Conservation (phyloP, 495 filamentous ascomycete species). For the Opeltia flavorubescens region DNA sequence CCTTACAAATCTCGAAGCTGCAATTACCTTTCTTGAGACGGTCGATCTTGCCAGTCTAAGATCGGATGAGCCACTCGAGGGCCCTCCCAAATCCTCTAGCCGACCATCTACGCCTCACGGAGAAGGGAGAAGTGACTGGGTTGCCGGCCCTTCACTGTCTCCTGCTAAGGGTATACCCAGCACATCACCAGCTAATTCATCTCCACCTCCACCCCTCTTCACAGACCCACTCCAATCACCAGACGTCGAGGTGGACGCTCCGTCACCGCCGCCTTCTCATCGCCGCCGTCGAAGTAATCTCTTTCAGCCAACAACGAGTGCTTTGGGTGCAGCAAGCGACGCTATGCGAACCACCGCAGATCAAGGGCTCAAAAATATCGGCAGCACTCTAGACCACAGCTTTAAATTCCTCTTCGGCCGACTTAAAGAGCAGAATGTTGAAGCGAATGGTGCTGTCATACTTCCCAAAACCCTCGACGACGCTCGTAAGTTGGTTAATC, state of each 20-base stretch:
- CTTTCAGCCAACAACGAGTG: conserved; percentile 66
- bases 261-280: conserved; percentile 29
- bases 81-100: conserved; percentile 42
- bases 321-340: conserved; percentile 70
- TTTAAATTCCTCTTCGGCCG: conserved; percentile 91
- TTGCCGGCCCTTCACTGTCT: conserved; percentile 19
- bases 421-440: conserved; percentile 47
- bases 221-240: conserved; percentile 18
- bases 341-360: conserved; percentile 77
- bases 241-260: conserved; percentile 25
- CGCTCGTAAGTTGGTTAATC: conserved; percentile 70
- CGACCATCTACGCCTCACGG: conserved; percentile 37
- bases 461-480: conserved; percentile 87
- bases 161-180: background rate
- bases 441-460: conserved; percentile 26
- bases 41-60: conserved; percentile 87
- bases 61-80: conserved; percentile 57
- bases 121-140: conserved; percentile 21
- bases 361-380: conserved; percentile 77
- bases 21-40: conserved; percentile 92
- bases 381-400: conserved; percentile 67
- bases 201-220: conserved; percentile 3
- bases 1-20: conserved; percentile 87
- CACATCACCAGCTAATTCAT: background rate
- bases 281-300: conserved; percentile 64